Evolutionary conservation across 116 monocot genomes (phyloP), one percentile per base, ranked within the genome.

Genomic region (Dioscorea cayenensis): DNA sequence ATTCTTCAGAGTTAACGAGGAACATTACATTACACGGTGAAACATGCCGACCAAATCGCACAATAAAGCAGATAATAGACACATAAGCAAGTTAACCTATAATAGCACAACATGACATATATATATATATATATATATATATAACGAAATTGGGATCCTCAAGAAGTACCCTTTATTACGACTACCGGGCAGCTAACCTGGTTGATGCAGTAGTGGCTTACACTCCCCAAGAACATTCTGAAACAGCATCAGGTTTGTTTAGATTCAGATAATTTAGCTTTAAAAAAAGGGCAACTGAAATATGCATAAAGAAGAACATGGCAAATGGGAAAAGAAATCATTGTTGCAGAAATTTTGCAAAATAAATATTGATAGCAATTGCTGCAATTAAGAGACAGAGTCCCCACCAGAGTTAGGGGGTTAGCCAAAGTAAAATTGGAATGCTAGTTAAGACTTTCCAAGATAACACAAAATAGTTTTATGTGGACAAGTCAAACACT

Each of bases 211-310:
- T 82, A 77, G 72, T 89, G 85, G 82, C 88, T 89, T 22, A 89
- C 88, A 60, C 85, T 89, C 51, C 88, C 88, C 68, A 89, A 49
- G 71, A 89, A 89, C 88, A 89, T 80, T 72, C 88, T 89, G 88
- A 72, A 77, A 28, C 17, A 5, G 55, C 2, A n/a, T 5, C n/a
- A 55, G 5, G n/a, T 55, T 18, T n/a, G n/a, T 55, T 55, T 16
- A 55, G 16, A 18, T 1, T 55, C 55, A 28, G 36, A n/a, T 22
- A 27, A 37, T 36, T 20, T 11, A 62, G 14, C 14, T 63, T 6
- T 28, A 14, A 70, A 11, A 70, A 11, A 6, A 67, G 4, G 35
- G 8, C 17, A 28, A 66, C 14, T 36, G 13, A 66, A 37, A 10
- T 7, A 43, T 1, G 12, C 43, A 43, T 38, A 38, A 38, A 6